Conservation (phyloP, 2,329 filamentous ascomycete species). For the Colletotrichum sp. region DNA sequence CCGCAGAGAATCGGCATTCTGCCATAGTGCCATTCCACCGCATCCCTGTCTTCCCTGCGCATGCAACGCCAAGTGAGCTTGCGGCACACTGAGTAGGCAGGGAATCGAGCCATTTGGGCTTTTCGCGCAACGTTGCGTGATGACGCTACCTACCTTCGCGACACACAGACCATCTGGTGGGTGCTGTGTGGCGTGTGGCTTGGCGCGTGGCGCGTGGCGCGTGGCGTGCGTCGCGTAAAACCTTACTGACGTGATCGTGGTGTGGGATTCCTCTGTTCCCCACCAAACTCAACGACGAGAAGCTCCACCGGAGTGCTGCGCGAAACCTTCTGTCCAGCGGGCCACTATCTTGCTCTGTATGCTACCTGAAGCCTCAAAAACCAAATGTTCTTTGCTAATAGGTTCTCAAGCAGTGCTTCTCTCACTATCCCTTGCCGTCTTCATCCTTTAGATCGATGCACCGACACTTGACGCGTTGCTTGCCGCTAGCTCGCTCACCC, state of each 20-base stretch:
- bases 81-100: not conserved
- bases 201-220: not conserved
- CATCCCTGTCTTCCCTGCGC: not conserved
- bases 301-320: not conserved
- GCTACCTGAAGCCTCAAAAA: not conserved
- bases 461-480: too few species aligned
- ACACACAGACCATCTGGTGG: too few species aligned
- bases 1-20: not conserved
- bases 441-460: too few species aligned
- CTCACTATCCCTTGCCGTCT: too few species aligned
- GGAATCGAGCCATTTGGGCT: not conserved
- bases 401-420: too few species aligned
- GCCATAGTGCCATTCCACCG: not conserved
- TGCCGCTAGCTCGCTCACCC: too few species aligned
- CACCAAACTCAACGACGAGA: not conserved
- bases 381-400: too few species aligned
- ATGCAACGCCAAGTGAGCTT: not conserved
- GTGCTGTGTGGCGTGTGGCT: not conserved
- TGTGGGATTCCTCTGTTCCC: not conserved
- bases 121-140: not conserved
- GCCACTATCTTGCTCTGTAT: not conserved
- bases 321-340: not conserved
- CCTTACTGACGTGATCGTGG: too few species aligned
- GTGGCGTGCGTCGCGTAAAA: not conserved
- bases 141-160: not conserved